Evolutionary conservation across 768 basidiomycete genomes (phyloP).

Genomic region (Stropharia rugosoannulata): DNA sequence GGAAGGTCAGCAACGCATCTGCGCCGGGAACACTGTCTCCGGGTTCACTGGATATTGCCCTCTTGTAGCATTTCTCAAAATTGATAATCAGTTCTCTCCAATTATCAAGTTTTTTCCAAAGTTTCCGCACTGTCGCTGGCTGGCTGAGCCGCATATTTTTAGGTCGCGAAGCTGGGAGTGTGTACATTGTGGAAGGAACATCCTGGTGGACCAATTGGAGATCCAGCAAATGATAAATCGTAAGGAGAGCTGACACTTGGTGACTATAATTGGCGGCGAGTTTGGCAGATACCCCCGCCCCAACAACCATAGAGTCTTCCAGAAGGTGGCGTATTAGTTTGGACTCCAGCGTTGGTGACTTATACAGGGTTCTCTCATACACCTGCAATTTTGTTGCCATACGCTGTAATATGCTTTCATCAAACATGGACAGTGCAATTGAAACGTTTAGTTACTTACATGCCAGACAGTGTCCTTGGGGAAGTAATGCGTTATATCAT

Average conservation of each 20-base stretch:
- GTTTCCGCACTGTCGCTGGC: neutral
- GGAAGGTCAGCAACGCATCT: too few relatives aligned
- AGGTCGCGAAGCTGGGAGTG: neutral
- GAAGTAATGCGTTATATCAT: too few relatives aligned
- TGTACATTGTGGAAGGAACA: neutral
- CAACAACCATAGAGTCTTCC: too few relatives aligned
- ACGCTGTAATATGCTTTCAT: too few relatives aligned
- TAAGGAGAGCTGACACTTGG: neutral
- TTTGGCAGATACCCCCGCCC: too few relatives aligned
- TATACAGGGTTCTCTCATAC: too few relatives aligned
- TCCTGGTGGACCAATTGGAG: neutral
- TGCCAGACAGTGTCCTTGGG: too few relatives aligned
- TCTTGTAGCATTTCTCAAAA: neutral
- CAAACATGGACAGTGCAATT: too few relatives aligned
- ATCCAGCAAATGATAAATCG: neutral
- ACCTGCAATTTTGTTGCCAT: too few relatives aligned
- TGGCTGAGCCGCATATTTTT: neutral
- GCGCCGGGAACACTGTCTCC: neutral
- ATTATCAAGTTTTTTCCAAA: neutral
- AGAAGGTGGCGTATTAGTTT: too few relatives aligned
- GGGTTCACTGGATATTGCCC: neutral
- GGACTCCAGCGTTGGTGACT: too few relatives aligned
- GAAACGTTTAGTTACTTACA: too few relatives aligned
- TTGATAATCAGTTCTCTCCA: neutral
- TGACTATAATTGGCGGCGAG: neutral